Base-by-base conservation (phyloP, 768 basidiomycete genomes). In the Tephrocybe sp. region DNA sequence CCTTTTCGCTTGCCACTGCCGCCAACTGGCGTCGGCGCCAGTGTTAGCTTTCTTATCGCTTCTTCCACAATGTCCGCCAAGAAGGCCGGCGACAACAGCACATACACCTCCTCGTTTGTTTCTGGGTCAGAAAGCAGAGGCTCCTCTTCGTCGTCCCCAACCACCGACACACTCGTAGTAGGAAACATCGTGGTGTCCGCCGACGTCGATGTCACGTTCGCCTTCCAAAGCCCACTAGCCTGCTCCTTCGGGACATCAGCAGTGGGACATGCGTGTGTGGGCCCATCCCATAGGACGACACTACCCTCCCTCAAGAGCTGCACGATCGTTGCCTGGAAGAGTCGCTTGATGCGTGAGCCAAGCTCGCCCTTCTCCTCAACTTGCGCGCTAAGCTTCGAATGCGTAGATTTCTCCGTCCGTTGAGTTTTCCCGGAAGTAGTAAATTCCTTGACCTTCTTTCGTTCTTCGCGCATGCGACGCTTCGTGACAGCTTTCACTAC, bases 281-380 rank as follows among this genome's bases (percentile, higher is more conserved):
- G 80, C 0, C 87, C 86, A 49, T 87, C 83, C 83, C 86, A 89
- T 3, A 87, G 64, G 1, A 89, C 73, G 49, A 91, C 81, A 47
- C 77, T 80, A n/a, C 89, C 90, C 50, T 90, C 88, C 47, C 80
- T 73, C 41, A 82, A 71, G 18, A 91, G 67, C 60, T 83, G 77
- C 16, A 80, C 69, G 44, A 91, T 71, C 0, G 84, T 83, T 72
- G 78, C 81, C 16, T 69, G 65, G 65, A 89, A 92, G 2, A 92
- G 72, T 8, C 86, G 75, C 59, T 88, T 89, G 65, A 81, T 78
- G 65, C 83, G 83, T 21, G 65, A 51, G 27, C 64, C 61, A n/a
- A n/a, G n/a, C n/a, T n/a, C n/a, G 45, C 63, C 46, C 56, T 67
- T 56, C 43, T 69, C 64, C 22, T 60, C 55, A 32, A 59, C 58